Base-by-base conservation (phyloP, 83 land plant species). In the Thuja plicata region DNA sequence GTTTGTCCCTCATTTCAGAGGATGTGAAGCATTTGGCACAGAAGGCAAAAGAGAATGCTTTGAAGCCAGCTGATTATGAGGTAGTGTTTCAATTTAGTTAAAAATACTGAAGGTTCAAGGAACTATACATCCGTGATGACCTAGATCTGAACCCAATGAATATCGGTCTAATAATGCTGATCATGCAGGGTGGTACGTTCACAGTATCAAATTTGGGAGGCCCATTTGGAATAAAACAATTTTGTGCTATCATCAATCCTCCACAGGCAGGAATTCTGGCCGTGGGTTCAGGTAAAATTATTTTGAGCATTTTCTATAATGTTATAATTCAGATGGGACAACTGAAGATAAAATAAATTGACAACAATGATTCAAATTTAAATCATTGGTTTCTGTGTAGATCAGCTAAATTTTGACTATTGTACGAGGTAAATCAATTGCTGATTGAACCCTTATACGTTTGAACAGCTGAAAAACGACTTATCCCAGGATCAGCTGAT, bases 151-250 rank as follows among this genome's bases (percentile, higher is more conserved):
- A 48, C 34, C 15, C 1, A 40, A 70, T 34, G 32, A 50, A 27
- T 5, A 9, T n/a, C 11, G 21, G 62, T 38, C 77, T 88, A 43
- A 73, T 82, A 34, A 52, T 70, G n/a, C 87, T 57, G 48, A 86
- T 87, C 81, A 87, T 94, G 89, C 94, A 98, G 99, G 99, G 99
- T 74, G 99, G 99, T 55, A 98, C 99, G 84, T 98, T 97, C 86
- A 98, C 99, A 13, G 96, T 98, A 57, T 95, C 99, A 62, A 98
- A 98, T 88, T 90, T 98, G 88, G 99, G 99, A 88, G 99, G 99
- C 9, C 99, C 99, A 1, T 98, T 98, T 89, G 99, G 99, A 30
- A 91, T 98, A 86, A 98, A 98, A 89, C 99, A 98, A 87, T 98
- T 98, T 66, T 97, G 99, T 91, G 99, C 99, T 55, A 97, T 98